Conservation (phyloP, 306 rosid genomes). For the Alnus glutinosa region DNA sequence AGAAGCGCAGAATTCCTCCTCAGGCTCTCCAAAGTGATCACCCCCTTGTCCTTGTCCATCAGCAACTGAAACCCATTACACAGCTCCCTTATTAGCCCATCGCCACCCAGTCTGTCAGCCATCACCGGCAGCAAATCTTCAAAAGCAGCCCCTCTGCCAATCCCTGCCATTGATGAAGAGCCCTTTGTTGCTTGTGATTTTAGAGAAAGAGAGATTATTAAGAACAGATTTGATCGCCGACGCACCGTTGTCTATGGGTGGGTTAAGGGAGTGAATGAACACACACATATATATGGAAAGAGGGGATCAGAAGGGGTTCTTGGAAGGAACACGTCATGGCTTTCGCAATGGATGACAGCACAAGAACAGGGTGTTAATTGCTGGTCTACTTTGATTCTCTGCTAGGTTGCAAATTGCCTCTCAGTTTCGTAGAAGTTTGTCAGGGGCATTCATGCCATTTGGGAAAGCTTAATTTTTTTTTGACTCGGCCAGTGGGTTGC, state of each 20-base stretch:
- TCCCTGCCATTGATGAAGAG: slow-evolving; percentile 37
- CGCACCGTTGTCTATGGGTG: not conserved
- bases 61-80: slow-evolving; percentile 79
- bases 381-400: slow-evolving; percentile 57
- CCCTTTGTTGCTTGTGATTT: not conserved
- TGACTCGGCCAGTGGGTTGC: not conserved
- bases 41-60: slow-evolving; percentile 75
- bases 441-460: slow-evolving; percentile 24
- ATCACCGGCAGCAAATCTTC: slow-evolving; percentile 78
- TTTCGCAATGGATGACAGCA: slow-evolving; percentile 50
- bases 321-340: slow-evolving; percentile 39
- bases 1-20: slow-evolving; percentile 54
- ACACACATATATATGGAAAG: not conserved
- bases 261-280: not conserved
- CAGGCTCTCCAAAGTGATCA: slow-evolving; percentile 76
- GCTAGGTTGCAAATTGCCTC: slow-evolving; percentile 45
- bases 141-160: slow-evolving; percentile 38
- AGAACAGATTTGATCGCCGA: not conserved
- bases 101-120: slow-evolving; percentile 83
- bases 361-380: slow-evolving; percentile 42
- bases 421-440: slow-evolving; percentile 53
- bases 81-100: slow-evolving; percentile 78
- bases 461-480: not conserved
- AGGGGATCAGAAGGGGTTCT: slow-evolving; percentile 18
- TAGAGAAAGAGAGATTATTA: not conserved